Conservation (phyloP, 1,139 yeast species). For the Candida anutae region DNA sequence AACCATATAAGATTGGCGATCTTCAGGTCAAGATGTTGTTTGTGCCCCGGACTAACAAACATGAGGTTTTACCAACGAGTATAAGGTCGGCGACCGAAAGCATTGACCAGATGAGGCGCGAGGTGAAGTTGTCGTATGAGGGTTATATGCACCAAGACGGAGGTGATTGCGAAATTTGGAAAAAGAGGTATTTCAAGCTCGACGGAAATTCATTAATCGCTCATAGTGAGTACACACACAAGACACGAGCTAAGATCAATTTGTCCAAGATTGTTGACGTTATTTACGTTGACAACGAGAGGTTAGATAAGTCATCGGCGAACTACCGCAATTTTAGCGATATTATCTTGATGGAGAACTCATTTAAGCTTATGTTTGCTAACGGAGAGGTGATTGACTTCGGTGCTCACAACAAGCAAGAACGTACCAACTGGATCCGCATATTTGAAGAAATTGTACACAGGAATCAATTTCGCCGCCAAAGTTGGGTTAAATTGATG, state of each 20-base stretch:
- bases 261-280: constrained; percentile 52
- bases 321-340: constrained; percentile 56
- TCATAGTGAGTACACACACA: constrained; percentile 53
- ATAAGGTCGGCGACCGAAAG: constrained; percentile 52
- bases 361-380: constrained; percentile 55
- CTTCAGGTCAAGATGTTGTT: constrained; percentile 68
- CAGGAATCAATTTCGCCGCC: constrained; percentile 47
- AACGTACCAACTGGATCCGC: constrained; percentile 50
- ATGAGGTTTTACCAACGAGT: constrained; percentile 60
- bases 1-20: constrained; percentile 60
- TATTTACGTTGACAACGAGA: constrained; percentile 41
- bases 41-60: constrained; percentile 49
- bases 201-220: constrained; percentile 57
- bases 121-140: constrained; percentile 32
- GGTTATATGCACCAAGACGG: constrained; percentile 74
- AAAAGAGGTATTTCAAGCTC: constrained; percentile 55
- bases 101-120: constrained; percentile 38
- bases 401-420: constrained; percentile 55
- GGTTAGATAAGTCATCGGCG: constrained; percentile 20
- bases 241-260: constrained; percentile 61
- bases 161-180: constrained; percentile 62
- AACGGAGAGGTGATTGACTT: constrained; percentile 67
- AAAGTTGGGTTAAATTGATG: constrained; percentile 65
- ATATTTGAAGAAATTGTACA: constrained; percentile 46
- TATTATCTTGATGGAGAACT: constrained; percentile 50